Evolutionary conservation across 805 yeast genomes (phyloP).

Genomic region (Suhomyces canberraensis): DNA sequence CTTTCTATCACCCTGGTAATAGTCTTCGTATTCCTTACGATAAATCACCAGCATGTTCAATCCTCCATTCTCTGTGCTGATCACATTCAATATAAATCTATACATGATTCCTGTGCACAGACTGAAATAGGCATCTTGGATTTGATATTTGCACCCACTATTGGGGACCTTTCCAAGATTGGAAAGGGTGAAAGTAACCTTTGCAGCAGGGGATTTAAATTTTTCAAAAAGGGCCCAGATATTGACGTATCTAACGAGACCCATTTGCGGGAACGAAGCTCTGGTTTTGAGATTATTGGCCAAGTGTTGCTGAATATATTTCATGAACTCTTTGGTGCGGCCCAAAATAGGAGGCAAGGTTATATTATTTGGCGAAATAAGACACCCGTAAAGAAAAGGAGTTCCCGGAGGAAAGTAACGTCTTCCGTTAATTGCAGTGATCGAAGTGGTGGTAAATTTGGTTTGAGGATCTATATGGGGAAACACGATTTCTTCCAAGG

Average conservation of each 20-base stretch:
- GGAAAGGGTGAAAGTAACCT: background rate
- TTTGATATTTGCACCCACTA: background rate
- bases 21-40: background rate
- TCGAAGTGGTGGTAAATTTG: conserved; percentile 6
- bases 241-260: background rate
- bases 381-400: conserved; percentile 3
- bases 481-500: conserved; percentile 8
- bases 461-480: background rate
- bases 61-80: conserved; percentile 1
- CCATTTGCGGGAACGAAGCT: conserved; percentile 1
- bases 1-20: no score
- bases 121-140: conserved; percentile 8
- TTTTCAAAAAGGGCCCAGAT: background rate
- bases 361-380: conserved; percentile 1
- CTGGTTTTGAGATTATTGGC: background rate
- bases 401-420: conserved; percentile 4
- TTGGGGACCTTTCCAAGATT: background rate
- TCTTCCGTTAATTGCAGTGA: conserved; percentile 10
- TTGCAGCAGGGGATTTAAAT: conserved; percentile 8
- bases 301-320: background rate
- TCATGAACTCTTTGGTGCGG: background rate
- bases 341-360: background rate
- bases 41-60: background rate
- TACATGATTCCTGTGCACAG: conserved; percentile 8
- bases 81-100: conserved; percentile 10